Evolutionary conservation across 2,329 filamentous ascomycete genomes (phyloP), one percentile per base, ranked within the genome.

Genomic region (Monilinia vaccinii-corymbosi): DNA sequence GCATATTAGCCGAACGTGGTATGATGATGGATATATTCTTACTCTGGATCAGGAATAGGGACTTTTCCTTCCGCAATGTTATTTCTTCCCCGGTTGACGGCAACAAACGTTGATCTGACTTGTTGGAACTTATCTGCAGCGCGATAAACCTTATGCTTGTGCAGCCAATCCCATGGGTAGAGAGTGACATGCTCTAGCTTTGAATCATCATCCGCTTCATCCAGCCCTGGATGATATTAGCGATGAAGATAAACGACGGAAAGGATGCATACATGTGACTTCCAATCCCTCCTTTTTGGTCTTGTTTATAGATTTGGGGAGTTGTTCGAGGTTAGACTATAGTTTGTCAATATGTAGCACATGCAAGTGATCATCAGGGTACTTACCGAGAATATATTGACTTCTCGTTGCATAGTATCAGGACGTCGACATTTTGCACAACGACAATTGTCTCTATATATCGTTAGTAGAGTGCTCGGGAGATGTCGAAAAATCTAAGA

Each of bases 381-480:
- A 18, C 40, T 38, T 40, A 60, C 57, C 13, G 79, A 77, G 66
- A 89, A 89, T 0, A 84, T 89, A 67, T 90, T 80, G 59, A 88
- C 77, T 55, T 81, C 80, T 31, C 86, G 77, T 72, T 92, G 88
- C 71, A 79, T 83, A 5, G 88, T 92, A 62, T 85, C 81, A 60
- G 81, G 81, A 71, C 91, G 86, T 28, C 88, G 78, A 69, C 88
- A 91, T 62, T 75, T 71, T 1, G 72, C 67, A 69, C 88, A 92
- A 61, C 84, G 85, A 69, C 88, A 92, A 68, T 89, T 87, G 67
- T 91, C 88, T 63, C 87, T 71, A 50, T 25, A 7, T 42, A 32
- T 32, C 2, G 49, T 67, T 21, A 66, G 56, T 60, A 58, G 60
- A 47, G 25, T 53, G 53, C 42, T 7, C 32, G 3, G 9, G 38